phyloP scores from a whole-genome alignment of 179 eudicot genomes.

The Monotropa hypopitys region DNA sequence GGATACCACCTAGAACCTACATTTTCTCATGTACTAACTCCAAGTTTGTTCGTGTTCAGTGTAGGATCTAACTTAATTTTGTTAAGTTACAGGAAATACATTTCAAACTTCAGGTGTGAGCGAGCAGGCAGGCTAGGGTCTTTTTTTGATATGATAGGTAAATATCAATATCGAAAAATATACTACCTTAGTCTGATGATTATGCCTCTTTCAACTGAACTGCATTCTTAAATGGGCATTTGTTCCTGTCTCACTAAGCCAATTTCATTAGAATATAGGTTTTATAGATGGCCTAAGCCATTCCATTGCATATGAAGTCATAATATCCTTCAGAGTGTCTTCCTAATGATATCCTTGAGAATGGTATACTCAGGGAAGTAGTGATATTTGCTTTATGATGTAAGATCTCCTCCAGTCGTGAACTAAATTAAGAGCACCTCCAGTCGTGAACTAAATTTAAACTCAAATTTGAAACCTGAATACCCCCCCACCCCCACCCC shows the following conservation, averaged over 20 bases:
- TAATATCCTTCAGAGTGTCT: neutral
- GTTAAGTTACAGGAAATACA: constrained; percentile 51
- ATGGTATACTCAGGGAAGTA: neutral
- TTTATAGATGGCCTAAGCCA: neutral
- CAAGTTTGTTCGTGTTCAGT: neutral
- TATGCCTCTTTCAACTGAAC: neutral
- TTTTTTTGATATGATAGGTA: constrained; percentile 58
- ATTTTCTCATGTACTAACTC: neutral
- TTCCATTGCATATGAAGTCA: neutral
- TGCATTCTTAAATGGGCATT: neutral
- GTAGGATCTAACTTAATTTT: constrained; percentile 2
- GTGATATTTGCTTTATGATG: neutral
- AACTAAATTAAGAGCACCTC: too few species aligned
- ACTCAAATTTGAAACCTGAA: too few species aligned
- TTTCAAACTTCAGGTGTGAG: constrained; percentile 74
- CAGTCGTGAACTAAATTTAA: too few species aligned
- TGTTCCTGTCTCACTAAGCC: neutral
- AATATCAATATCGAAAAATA: neutral
- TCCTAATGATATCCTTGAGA: neutral
- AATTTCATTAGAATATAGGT: neutral
- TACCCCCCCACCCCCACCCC: too few species aligned
- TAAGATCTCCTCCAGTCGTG: too few species aligned
- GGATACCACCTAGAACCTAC: neutral
- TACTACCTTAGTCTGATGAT: too few species aligned
- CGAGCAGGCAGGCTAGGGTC: constrained; percentile 65